Conservation (phyloP, 228 moss, liverwort and hornwort genomes). For the Sphagnum magellanicum region DNA sequence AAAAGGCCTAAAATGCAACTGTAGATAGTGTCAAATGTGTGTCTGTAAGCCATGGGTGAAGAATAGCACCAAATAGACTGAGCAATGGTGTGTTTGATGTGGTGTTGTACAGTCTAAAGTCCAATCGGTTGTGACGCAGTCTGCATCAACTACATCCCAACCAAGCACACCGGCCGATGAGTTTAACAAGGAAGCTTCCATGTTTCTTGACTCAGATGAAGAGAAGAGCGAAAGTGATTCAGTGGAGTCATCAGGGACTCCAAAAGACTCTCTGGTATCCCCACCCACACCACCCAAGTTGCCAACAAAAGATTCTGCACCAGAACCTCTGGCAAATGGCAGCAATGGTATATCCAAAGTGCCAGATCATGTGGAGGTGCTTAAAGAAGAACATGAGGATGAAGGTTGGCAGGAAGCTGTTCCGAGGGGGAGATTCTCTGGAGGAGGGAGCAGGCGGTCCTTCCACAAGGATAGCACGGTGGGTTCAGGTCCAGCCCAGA, state of each 20-base stretch:
- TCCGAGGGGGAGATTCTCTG: slow-evolving; percentile 31
- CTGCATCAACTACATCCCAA: background rate
- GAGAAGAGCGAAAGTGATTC: slow-evolving; percentile 11
- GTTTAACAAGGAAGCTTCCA: slow-evolving; percentile 4
- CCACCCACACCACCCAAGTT: background rate
- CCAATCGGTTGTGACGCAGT: slow-evolving; percentile 9
- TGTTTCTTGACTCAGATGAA: slow-evolving; percentile 12
- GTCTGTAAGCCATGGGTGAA: too few relatives aligned
- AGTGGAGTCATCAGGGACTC: slow-evolving; percentile 10
- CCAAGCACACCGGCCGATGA: slow-evolving; percentile 4
- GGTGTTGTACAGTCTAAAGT: slow-evolving; percentile 26
- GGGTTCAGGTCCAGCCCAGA: slow-evolving; percentile 21
- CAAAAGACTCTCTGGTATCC: background rate
- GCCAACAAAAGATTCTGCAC: background rate
- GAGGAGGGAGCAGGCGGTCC: slow-evolving; percentile 33
- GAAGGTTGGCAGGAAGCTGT: slow-evolving; percentile 67
- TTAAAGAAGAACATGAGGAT: slow-evolving; percentile 20
- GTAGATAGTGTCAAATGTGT: too few relatives aligned
- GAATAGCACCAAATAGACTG: too few relatives aligned
- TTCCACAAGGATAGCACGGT: slow-evolving; percentile 9
- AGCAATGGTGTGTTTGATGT: background rate
- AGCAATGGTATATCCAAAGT: background rate
- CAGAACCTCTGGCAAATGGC: background rate
- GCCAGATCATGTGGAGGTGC: background rate
- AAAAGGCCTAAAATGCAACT: too few relatives aligned